A percentile compares a stretch with the other conserved stretches of the same genome.
phyloP scores from a whole-genome alignment of 805 yeast genomes.

The Candida boleticola region DNA sequence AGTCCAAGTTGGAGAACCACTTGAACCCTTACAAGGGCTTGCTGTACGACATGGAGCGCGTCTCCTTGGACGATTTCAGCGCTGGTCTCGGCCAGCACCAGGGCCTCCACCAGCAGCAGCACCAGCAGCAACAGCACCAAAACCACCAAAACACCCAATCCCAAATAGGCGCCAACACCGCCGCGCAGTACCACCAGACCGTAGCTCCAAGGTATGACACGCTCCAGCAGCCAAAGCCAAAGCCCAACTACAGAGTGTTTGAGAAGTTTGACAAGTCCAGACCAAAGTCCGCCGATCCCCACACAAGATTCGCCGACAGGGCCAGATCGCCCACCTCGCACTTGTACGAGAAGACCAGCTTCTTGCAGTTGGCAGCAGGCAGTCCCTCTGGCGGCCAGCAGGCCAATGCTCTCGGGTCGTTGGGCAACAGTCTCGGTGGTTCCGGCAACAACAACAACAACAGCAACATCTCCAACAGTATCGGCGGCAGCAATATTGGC shows the following conservation, averaged over 20 bases:
- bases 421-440: not conserved
- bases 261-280: conserved; percentile 18
- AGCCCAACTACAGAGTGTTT: conserved; percentile 20
- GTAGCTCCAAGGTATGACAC: conserved; percentile 2
- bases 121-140: conserved; percentile 8
- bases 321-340: conserved; percentile 39
- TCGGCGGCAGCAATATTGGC: not conserved
- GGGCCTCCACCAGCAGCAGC: conserved; percentile 2
- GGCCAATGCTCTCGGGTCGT: not conserved
- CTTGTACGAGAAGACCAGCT: conserved; percentile 43
- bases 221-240: conserved; percentile 42
- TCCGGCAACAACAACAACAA: not conserved
- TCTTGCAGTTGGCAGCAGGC: conserved; percentile 33
- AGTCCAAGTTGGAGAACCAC: conserved; percentile 44
- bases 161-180: not conserved
- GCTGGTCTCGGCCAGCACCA: conserved; percentile 3
- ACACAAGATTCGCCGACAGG: conserved; percentile 15
- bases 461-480: not conserved
- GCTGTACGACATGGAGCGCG: conserved; percentile 14
- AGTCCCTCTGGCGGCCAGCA: not conserved
- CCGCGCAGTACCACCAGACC: conserved; percentile 7
- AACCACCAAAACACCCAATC: conserved; percentile 4
- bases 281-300: conserved; percentile 50
- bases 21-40: conserved; percentile 16
- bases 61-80: conserved; percentile 10